Base-by-base conservation (phyloP, 306 rosid genomes). In the Gynostemma pentaphyllum region DNA sequence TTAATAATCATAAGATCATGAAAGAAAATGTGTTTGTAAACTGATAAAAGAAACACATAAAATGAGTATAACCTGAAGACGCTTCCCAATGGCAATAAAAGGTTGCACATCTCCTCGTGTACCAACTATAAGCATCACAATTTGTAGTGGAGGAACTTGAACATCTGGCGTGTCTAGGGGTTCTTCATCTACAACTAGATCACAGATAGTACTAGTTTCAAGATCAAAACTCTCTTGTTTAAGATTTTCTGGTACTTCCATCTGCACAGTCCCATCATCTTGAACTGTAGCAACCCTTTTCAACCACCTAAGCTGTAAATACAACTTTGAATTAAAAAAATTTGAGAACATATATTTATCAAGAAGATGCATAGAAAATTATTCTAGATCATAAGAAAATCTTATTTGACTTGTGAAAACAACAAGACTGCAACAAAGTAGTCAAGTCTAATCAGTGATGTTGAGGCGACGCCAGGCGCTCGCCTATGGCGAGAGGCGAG, bases 21-120 rank as follows among this genome's bases (percentile, higher is more conserved):
- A 16, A 41, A 29, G 21, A 62, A 62, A 42, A 45, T 13, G 23
- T 60, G 5, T 22, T 8, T 2, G 18, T 28, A 14, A 47, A 28
- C 19, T 56, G 23, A 9, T 6, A 55, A 32, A 29, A 42, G 2
- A 11, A 26, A 34, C 30, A 66, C 52, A 8, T 5, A 70, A 72
- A 75, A 67, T 45, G 23, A 21, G 23, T 11, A 72, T 71, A 45
- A 92, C 95, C 96, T 92, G 95, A 68, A 92, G 81, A 69, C 79
- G 83, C 57, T 82, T 88, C 66, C 95, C 98, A 37, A 92, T 88
- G 67, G 98, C 95, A 78, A 84, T 76, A 78, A 92, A 92, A 47
- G 98, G 96, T 40, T 92, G 98, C 34, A 92, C 95, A 75, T 92
- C 98, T 74, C 98, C 96, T 59, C 83, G 77, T 41, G 96, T 92